Evolutionary conservation across 805 yeast genomes (phyloP), one percentile per base, ranked within the genome.

Genomic region (Pichia gijzeniarum): DNA sequence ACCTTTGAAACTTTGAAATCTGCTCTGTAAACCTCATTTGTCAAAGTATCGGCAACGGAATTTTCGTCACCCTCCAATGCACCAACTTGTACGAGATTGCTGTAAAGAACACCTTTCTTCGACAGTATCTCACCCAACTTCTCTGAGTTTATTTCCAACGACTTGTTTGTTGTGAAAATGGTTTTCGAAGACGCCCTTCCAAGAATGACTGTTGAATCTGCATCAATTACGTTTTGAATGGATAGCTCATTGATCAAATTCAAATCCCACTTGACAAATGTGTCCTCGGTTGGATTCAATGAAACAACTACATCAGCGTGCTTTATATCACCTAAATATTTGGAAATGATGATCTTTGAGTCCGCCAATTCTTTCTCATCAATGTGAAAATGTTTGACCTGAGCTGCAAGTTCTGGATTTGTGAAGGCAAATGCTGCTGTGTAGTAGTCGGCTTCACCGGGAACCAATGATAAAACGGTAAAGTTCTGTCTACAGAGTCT

Each of bases 181-280:
- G 38, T 35, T 17, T 43, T 37, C 4, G 25, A 7, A 8, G 43
- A 34, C 21, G 21, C 8, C 28, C 48, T 41, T 4, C 39, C 35
- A 7, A 48, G 22, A 6, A 44, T 36, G 12, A 43, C 43, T 2
- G 45, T 40, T 18, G 45, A 37, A 9, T 41, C 25, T 22, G 27
- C n/a, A 8, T 20, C 21, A 10, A 48, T 30, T 2, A 36, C 3
- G 16, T 16, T 21, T 3, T 32, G 20, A 31, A n/a, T 18, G 12
- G 18, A 27, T 2, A 44, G 19, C n/a, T 28, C 32, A 5, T 40
- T 16, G 14, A 45, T 17, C 17, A 48, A 18, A 21, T 45, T 38
- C 1, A 48, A 18, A 38, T 48, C 51, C 44, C 48, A 45, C 20
- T 43, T 39, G 12, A 31, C 41, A 12, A 42, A 48, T 14, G 12